Evolutionary conservation across 176 grass and related monocot species (phyloP).

Genomic region (Bolboschoenus planiculmis): DNA sequence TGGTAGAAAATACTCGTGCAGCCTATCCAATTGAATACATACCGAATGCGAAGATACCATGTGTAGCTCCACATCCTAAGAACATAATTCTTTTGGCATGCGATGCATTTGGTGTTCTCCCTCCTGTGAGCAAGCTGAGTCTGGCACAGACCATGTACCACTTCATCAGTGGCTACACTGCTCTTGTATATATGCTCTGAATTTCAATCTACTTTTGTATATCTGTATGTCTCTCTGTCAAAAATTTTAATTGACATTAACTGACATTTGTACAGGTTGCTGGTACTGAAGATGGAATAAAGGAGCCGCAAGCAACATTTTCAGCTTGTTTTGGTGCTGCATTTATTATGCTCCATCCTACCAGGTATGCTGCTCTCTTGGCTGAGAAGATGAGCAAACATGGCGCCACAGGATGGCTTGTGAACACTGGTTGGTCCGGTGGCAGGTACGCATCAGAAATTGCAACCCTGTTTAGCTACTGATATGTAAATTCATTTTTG

Average conservation of each 20-base stretch:
- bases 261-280: conserved; percentile 83
- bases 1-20: conserved; percentile 71
- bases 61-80: conserved; percentile 73
- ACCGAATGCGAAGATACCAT: conserved; percentile 79
- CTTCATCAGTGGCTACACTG: conserved; percentile 96
- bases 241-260: conserved; percentile 20
- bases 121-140: conserved; percentile 79
- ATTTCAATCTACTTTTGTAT: neutral
- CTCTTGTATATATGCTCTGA: conserved; percentile 42
- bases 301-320: conserved; percentile 89
- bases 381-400: conserved; percentile 92
- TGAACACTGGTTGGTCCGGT: conserved; percentile 94
- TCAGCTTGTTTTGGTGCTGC: conserved; percentile 90
- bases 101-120: conserved; percentile 82
- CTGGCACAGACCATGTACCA: conserved; percentile 93
- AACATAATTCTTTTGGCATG: conserved; percentile 90
- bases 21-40: conserved; percentile 89
- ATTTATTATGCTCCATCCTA: conserved; percentile 96
- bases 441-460: conserved; percentile 39
- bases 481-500: neutral
- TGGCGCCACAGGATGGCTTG: conserved; percentile 87
- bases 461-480: neutral
- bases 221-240: neutral
- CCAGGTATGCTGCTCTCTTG: conserved; percentile 89
- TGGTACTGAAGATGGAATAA: conserved; percentile 88